Evolutionary conservation across 495 filamentous ascomycete species (phyloP).

Genomic region (Penicillium chermesinum): DNA sequence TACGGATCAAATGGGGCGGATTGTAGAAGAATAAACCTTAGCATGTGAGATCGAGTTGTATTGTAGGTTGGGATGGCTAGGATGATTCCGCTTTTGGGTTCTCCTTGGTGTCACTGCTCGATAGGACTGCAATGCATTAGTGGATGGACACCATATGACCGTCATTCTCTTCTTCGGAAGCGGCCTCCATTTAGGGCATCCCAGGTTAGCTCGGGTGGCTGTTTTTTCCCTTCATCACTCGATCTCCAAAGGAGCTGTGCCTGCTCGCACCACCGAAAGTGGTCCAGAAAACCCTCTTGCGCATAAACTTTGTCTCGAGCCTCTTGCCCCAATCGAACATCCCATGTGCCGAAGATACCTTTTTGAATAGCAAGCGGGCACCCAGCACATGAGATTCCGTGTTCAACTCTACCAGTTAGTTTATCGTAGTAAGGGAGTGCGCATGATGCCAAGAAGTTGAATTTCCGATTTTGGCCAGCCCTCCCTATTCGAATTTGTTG

Average conservation of each 20-base stretch:
- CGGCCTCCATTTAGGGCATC: neutral
- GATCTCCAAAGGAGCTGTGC: constrained; percentile 26
- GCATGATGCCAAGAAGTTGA: constrained; percentile 33
- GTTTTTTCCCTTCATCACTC: neutral
- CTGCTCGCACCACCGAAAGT: constrained; percentile 42
- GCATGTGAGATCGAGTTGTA: too few relatives aligned
- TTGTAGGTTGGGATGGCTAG: too few relatives aligned
- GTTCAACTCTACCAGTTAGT: constrained; percentile 28
- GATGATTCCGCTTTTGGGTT: neutral
- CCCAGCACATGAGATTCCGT: constrained; percentile 35
- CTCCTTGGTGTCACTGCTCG: constrained; percentile 1
- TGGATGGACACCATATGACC: constrained; percentile 4
- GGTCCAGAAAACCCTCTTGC: constrained; percentile 26
- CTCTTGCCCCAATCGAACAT: constrained; percentile 20
- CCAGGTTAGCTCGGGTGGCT: neutral
- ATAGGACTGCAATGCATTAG: constrained; percentile 17
- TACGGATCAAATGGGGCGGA: too few relatives aligned
- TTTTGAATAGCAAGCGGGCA: constrained; percentile 37
- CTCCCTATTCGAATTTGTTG: constrained; percentile 13
- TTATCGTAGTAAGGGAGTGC: constrained; percentile 37
- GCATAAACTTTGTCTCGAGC: constrained; percentile 28
- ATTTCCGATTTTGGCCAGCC: constrained; percentile 25
- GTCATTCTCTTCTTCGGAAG: neutral
- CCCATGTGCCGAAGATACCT: constrained; percentile 23
- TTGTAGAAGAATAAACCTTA: too few relatives aligned